Percentiles rank a stretch among this genome's conserved stretches.
These are phyloP conservation scores for Tetrahymena elliotti DNA, from an alignment of 73 alveolate species.

Conservation along the genomic window DNA sequence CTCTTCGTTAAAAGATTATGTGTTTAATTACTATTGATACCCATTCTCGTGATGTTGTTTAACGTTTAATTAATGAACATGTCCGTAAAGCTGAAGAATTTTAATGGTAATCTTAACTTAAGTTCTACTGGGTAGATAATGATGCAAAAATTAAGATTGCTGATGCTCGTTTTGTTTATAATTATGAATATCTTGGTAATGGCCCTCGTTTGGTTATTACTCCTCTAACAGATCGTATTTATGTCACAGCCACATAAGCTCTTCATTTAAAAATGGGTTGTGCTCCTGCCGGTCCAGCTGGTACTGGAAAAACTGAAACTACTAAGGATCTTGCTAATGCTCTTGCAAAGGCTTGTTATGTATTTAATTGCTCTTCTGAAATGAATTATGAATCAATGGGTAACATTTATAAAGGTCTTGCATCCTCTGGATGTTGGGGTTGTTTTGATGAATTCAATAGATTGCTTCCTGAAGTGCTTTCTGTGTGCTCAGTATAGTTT, in stretches of 20 bases:
- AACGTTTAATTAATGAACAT: slow-evolving; percentile 75
- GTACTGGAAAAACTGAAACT: slow-evolving; percentile 99
- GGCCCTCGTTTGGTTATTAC: slow-evolving; percentile 99
- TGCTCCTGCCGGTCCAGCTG: slow-evolving; percentile 99
- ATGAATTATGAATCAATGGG: slow-evolving; percentile 99
- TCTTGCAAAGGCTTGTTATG: slow-evolving; percentile 96
- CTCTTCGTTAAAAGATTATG: slow-evolving; percentile 95
- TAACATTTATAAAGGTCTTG: slow-evolving; percentile 98
- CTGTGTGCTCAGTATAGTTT: slow-evolving; percentile 99
- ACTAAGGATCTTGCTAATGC: slow-evolving; percentile 99
- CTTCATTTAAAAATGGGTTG: slow-evolving; percentile 99
- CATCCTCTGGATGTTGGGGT: slow-evolving; percentile 99
- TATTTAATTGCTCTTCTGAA: slow-evolving; percentile 99
- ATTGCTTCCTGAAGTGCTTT: slow-evolving; percentile 99
- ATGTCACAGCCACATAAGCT: slow-evolving; percentile 99
- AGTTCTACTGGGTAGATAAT: slow-evolving; percentile 86
- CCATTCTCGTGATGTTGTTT: slow-evolving; percentile 99
- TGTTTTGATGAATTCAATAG: slow-evolving; percentile 99
- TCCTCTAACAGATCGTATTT: slow-evolving; percentile 99
- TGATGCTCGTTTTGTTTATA: slow-evolving; percentile 96
- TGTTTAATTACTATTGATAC: slow-evolving; percentile 99
- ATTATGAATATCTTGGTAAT: slow-evolving; percentile 99
- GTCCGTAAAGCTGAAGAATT: slow-evolving; percentile 94
- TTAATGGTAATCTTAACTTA: slow-evolving; percentile 99
- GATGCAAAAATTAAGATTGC: slow-evolving; percentile 89